Conservation (phyloP, 176 grass and related monocot species). For the Carex kokanica region DNA sequence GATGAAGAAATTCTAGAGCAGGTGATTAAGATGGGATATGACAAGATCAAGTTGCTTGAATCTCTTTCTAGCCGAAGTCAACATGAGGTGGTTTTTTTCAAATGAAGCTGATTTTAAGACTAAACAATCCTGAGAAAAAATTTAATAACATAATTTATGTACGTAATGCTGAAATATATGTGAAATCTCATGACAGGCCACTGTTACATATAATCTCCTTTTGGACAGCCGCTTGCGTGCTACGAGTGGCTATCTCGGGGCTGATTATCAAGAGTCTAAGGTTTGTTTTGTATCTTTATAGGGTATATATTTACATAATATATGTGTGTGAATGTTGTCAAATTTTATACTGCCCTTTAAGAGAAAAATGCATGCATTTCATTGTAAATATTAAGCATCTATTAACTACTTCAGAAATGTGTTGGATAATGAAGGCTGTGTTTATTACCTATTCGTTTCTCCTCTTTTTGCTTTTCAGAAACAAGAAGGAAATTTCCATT, state of each 20-base stretch:
- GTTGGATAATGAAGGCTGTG: conserved; percentile 14
- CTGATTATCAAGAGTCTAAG: conserved; percentile 67
- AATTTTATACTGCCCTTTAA: conserved; percentile 3
- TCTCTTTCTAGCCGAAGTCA: conserved; percentile 73
- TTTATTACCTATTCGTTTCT: not conserved
- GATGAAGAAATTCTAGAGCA: conserved; percentile 88
- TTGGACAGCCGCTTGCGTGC: conserved; percentile 88
- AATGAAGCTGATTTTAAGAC: conserved; percentile 9
- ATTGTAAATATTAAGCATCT: too few species aligned
- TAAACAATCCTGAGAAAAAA: not conserved
- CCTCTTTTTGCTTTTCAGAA: not conserved
- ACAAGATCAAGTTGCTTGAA: conserved; percentile 69
- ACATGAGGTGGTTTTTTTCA: conserved; percentile 63
- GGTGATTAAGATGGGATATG: conserved; percentile 75
- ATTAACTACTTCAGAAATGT: not conserved
- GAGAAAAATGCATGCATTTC: conserved; percentile 20
- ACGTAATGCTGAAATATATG: conserved; percentile 30
- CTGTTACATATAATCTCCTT: conserved; percentile 93
- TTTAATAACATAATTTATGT: not conserved
- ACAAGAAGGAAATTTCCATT: not conserved
- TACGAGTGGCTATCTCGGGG: conserved; percentile 80
- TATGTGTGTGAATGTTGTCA: conserved; percentile 1
- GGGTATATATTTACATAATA: not conserved
- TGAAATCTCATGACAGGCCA: conserved; percentile 53
- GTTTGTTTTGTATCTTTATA: conserved; percentile 38